Conservation (phyloP, 73 alveolate species). For the Paramecium primaurelia region DNA sequence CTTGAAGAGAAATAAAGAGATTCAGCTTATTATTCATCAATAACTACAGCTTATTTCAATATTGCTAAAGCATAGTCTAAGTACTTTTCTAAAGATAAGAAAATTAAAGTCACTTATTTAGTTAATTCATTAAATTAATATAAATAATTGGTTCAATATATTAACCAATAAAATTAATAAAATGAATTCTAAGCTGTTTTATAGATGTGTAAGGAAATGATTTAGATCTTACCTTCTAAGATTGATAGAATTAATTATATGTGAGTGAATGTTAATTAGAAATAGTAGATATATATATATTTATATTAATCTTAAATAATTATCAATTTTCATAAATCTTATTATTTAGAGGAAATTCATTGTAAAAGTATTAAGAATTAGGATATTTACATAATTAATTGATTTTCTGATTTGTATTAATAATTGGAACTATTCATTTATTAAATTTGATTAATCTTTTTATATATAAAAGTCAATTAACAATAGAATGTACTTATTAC, state of each 20-base stretch:
- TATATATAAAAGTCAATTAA: background rate
- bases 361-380: too few species aligned
- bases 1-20: constrained; percentile 82
- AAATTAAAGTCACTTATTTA: constrained; percentile 71
- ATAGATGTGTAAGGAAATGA: constrained; percentile 88
- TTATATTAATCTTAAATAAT: too few species aligned
- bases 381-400: too few species aligned
- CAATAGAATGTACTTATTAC: background rate
- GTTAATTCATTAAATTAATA: constrained; percentile 75
- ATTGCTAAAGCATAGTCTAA: constrained; percentile 85
- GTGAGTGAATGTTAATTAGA: background rate
- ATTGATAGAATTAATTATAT: constrained; percentile 59
- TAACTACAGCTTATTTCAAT: constrained; percentile 76
- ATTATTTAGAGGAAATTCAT: too few species aligned
- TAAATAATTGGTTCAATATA: constrained; percentile 66
- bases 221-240: constrained; percentile 84
- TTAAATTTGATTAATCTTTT: background rate
- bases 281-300: background rate
- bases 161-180: constrained; percentile 65
- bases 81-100: constrained; percentile 75
- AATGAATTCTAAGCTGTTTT: constrained; percentile 75
- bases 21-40: constrained; percentile 75
- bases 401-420: too few species aligned
- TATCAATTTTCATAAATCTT: too few species aligned
- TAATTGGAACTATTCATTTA: too few species aligned